phyloP scores from a whole-genome alignment of 176 grass and related monocot genomes.

The Aegilops tauschii region DNA sequence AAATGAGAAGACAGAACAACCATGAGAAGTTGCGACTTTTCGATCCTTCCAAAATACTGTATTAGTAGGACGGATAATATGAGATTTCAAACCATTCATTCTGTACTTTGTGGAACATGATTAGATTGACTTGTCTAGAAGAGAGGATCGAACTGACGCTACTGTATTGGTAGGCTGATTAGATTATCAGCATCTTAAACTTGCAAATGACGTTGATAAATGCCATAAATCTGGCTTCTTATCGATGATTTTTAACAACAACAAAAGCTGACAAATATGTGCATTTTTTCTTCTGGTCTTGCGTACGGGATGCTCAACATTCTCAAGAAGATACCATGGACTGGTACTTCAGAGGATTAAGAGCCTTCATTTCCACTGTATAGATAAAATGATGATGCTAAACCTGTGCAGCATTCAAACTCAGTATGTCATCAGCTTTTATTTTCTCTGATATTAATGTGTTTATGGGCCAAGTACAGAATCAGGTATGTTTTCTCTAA shows the following conservation, averaged over 20 bases:
- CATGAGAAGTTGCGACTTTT: not conserved
- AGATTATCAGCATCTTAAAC: not conserved
- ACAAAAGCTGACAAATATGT: not conserved
- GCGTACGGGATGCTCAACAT: not conserved
- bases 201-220: not conserved
- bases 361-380: not conserved
- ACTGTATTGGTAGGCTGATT: not conserved
- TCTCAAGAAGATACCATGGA: not conserved
- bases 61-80: too few species aligned
- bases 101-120: not conserved
- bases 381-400: not conserved
- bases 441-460: not conserved
- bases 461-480: constrained; percentile 3
- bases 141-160: not conserved
- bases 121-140: not conserved
- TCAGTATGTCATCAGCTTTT: constrained; percentile 3
- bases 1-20: constrained; percentile 7
- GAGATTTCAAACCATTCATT: not conserved
- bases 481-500: not conserved
- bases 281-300: not conserved
- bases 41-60: not conserved
- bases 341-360: too few species aligned
- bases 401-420: not conserved
- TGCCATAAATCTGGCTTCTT: not conserved
- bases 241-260: not conserved